Evolutionary conservation across 75 land plant genomes (phyloP).

Genomic region (Pinus tabuliformis): DNA sequence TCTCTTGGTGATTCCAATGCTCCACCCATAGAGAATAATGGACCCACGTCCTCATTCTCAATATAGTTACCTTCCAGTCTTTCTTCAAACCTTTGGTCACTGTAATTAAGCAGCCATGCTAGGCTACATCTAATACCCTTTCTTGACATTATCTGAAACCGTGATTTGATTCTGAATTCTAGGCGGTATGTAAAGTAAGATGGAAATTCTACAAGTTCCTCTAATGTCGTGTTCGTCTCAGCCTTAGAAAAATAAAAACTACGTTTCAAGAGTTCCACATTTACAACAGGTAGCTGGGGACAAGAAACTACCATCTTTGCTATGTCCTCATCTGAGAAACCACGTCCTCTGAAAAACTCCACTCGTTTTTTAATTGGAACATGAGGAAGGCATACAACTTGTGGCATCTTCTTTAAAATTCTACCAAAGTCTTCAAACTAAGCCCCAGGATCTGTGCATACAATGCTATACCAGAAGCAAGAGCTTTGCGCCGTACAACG

Average conservation of each 20-base stretch:
- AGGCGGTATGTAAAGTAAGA: constrained; percentile 74
- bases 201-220: constrained; percentile 71
- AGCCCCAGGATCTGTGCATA: too few species aligned
- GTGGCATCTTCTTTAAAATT: constrained; percentile 42
- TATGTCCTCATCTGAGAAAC: constrained; percentile 51
- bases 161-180: constrained; percentile 65
- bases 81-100: constrained; percentile 42
- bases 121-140: constrained; percentile 59
- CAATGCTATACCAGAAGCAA: too few species aligned
- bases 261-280: constrained; percentile 50
- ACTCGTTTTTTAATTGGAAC: constrained; percentile 45
- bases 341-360: constrained; percentile 48
- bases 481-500: too few species aligned
- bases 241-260: constrained; percentile 58
- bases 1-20: too few species aligned
- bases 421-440: too few species aligned
- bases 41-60: too few species aligned
- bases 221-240: constrained; percentile 54
- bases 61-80: too few species aligned
- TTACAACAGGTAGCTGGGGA: constrained; percentile 51
- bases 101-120: constrained; percentile 73
- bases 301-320: constrained; percentile 63
- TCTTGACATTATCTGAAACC: constrained; percentile 42
- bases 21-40: too few species aligned
- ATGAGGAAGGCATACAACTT: constrained; percentile 58